Conservation (phyloP, 1,139 yeast species). For the Kodamaea arcana region DNA sequence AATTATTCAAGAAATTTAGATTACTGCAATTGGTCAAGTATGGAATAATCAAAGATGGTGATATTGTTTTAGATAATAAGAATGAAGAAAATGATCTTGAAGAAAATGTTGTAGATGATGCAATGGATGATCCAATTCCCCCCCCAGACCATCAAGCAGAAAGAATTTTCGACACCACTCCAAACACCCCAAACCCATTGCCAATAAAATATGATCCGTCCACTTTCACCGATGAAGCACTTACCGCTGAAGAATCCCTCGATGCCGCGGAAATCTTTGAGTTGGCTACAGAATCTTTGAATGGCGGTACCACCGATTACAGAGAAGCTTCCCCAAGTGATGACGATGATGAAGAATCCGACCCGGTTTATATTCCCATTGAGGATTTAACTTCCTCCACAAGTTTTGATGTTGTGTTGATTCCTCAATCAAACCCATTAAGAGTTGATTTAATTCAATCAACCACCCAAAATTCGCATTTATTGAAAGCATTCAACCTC, state of each 20-base stretch:
- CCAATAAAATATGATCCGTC: background rate
- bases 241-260: background rate
- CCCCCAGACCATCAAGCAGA: background rate
- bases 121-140: background rate
- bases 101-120: background rate
- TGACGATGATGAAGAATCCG: conserved; percentile 5
- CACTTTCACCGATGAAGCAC: background rate
- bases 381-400: conserved; percentile 19
- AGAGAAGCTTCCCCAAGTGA: conserved; percentile 12
- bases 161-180: background rate
- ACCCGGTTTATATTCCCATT: conserved; percentile 20
- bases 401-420: conserved; percentile 10
- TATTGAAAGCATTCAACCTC: conserved; percentile 32
- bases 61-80: background rate
- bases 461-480: conserved; percentile 22
- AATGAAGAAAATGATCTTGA: background rate
- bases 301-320: conserved; percentile 1
- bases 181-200: background rate
- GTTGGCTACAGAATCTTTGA: background rate
- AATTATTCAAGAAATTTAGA: conserved; percentile 24
- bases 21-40: conserved; percentile 23
- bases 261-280: background rate
- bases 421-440: conserved; percentile 2
- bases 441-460: conserved; percentile 3
- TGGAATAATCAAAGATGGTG: conserved; percentile 10